Evolutionary conservation across 139 green algal species (phyloP), one percentile per base, ranked within the genome.

Genomic region (Picochlorum sp.): DNA sequence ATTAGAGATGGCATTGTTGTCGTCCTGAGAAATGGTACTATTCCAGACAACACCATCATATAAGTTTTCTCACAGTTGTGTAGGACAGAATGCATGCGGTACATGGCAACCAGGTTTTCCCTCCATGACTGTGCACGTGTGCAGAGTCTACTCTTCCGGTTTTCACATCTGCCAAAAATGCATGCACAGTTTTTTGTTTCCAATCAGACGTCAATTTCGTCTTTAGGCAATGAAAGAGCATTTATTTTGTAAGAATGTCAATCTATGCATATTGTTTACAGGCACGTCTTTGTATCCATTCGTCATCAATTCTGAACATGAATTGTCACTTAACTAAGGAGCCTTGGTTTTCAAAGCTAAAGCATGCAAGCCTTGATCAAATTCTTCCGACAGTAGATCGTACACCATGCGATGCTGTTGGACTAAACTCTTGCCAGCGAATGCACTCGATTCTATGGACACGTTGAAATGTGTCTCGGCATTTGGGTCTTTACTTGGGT

Each of bases 1-100:
- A 98, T 99, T 75, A 82, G 91, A 60, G 85, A 65, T 37, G 94
- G 94, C 61, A 97, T 99, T 55, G 88, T 97, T 16, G 90, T 95
- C 1, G 81, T 99, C 31, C 66, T 90, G 37, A 85, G 88, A 45
- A 93, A 96, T 67, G 81, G 77, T n/a, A 83, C 76, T 51, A 87
- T 97, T 60, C 59, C 73, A n/a, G 74, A 90, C 28, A 81, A 80
- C 67, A 90, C 84, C 26, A 61, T 76, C 55, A 89, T 96, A 66
- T 96, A 63, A 92, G 63, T 41, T 41, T 41, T 41, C 34, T 41
- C 3, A 9, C 10, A 14, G 8, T 54, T 54, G 11, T 9, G 47
- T n/a, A 26, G 4, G 9, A 34, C 34, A 30, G 44, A 59, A 15
- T 57, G 62, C 21, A 38, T 68, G 49, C 24, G 18, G 47, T 54